phyloP scores from a whole-genome alignment of 495 filamentous ascomycete species.

The Annulohypoxylon maeteangense region DNA sequence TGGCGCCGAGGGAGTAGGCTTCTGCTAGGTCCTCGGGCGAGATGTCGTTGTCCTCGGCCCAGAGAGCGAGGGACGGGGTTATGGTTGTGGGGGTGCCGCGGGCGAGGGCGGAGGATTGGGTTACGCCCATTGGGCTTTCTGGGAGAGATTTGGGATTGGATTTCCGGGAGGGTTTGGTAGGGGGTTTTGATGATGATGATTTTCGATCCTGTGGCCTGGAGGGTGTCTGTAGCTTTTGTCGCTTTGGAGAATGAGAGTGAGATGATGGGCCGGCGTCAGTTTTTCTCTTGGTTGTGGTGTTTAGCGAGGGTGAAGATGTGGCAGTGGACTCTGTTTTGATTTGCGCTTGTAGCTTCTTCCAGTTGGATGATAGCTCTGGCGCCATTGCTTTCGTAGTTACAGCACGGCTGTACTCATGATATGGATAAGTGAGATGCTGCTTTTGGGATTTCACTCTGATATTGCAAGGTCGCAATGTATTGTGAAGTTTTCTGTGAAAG shows the following conservation, averaged over 20 bases:
- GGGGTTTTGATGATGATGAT: conserved; percentile 45
- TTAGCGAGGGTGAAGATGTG: conserved; percentile 37
- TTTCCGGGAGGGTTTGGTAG: conserved; percentile 47
- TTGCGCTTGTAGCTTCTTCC: conserved; percentile 77
- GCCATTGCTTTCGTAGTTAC: conserved; percentile 44
- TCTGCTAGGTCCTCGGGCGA: conserved; percentile 67
- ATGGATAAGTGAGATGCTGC: background rate
- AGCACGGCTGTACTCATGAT: background rate
- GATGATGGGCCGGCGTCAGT: conserved; percentile 32
- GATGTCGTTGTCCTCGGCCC: conserved; percentile 69
- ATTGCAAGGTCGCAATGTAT: background rate
- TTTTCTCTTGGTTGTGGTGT: conserved; percentile 43
- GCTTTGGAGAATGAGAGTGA: conserved; percentile 40
- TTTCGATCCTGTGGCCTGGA: conserved; percentile 13
- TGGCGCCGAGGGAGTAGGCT: conserved; percentile 64
- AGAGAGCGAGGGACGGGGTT: conserved; percentile 55
- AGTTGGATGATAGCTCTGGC: conserved; percentile 68
- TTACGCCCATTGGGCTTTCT: conserved; percentile 49
- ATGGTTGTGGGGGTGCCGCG: conserved; percentile 43
- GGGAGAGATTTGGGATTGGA: background rate
- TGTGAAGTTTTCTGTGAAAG: background rate
- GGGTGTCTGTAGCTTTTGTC: conserved; percentile 22
- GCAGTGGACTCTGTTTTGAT: conserved; percentile 65
- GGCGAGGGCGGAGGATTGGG: conserved; percentile 50
- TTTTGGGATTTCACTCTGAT: background rate